Conservation (phyloP, 352 stramenopile species). For the Globisporangium polare region DNA sequence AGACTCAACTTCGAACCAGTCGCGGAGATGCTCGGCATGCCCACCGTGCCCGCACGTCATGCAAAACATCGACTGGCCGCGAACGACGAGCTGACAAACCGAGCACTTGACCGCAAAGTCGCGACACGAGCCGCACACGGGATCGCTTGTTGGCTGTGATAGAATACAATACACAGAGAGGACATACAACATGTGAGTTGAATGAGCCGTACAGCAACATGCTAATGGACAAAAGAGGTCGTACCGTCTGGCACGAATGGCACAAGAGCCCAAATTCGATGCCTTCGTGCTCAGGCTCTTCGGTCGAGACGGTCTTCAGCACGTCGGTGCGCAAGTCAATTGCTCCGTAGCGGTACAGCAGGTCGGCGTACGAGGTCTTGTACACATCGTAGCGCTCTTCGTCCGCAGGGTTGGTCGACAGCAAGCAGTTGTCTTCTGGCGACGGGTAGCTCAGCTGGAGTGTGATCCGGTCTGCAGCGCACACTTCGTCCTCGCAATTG, state of each 20-base stretch:
- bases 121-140: constrained; percentile 58
- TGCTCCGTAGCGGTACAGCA: constrained; percentile 80
- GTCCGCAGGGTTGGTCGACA: constrained; percentile 49
- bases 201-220: background rate
- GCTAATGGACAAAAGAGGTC: constrained; percentile 6
- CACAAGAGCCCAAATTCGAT: constrained; percentile 68
- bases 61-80: constrained; percentile 85
- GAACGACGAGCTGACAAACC: constrained; percentile 77
- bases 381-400: constrained; percentile 74
- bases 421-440: constrained; percentile 34
- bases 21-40: constrained; percentile 62
- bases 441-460: constrained; percentile 44
- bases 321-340: constrained; percentile 68
- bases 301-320: constrained; percentile 50
- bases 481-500: constrained; percentile 24
- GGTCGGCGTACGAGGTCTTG: constrained; percentile 74
- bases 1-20: constrained; percentile 75
- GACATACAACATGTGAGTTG: constrained; percentile 2
- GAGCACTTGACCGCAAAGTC: constrained; percentile 81
- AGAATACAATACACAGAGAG: constrained; percentile 10
- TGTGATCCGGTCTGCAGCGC: constrained; percentile 41
- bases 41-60: constrained; percentile 82
- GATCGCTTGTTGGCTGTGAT: constrained; percentile 49
- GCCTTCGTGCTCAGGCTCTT: constrained; percentile 33
- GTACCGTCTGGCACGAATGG: constrained; percentile 53